Percentiles rank a stretch among this genome's conserved stretches.
phyloP scores from a whole-genome alignment of 176 grass and related monocot species.

The Phragmites australis region DNA sequence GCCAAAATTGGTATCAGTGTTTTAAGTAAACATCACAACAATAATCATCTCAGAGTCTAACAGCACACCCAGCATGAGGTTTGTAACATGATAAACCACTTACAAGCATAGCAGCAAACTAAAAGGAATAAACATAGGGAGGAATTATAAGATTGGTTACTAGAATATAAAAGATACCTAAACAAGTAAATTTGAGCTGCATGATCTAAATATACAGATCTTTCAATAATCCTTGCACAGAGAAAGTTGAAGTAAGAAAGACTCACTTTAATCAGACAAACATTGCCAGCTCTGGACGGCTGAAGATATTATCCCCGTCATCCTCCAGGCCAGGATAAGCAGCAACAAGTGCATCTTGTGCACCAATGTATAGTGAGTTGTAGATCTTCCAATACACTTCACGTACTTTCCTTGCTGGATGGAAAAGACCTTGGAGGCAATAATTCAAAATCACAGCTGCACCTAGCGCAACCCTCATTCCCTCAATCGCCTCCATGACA shows the following conservation, averaged over 20 bases:
- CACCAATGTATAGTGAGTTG: constrained; percentile 85
- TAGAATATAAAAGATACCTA: neutral
- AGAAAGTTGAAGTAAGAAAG: constrained; percentile 16
- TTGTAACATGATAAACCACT: neutral
- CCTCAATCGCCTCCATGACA: constrained; percentile 93
- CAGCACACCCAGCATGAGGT: neutral
- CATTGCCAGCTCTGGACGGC: constrained; percentile 79
- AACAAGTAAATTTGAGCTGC: neutral
- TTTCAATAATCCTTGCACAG: neutral
- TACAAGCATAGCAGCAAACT: neutral
- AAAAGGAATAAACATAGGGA: constrained; percentile 3
- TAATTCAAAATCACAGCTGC: constrained; percentile 86
- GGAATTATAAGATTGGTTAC: neutral
- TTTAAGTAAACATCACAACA: constrained; percentile 8
- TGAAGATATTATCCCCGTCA: constrained; percentile 59
- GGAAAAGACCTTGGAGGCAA: constrained; percentile 92
- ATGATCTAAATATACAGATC: constrained; percentile 7
- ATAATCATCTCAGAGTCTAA: neutral
- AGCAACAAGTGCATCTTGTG: constrained; percentile 85
- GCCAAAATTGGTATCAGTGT: neutral
- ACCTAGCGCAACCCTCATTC: constrained; percentile 92
- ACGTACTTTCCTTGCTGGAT: constrained; percentile 90
- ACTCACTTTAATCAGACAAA: constrained; percentile 67
- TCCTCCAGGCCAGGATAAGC: constrained; percentile 66
- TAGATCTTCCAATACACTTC: constrained; percentile 99